Evolutionary conservation across 2,329 filamentous ascomycete species (phyloP).

Genomic region (Periconia digitata): DNA sequence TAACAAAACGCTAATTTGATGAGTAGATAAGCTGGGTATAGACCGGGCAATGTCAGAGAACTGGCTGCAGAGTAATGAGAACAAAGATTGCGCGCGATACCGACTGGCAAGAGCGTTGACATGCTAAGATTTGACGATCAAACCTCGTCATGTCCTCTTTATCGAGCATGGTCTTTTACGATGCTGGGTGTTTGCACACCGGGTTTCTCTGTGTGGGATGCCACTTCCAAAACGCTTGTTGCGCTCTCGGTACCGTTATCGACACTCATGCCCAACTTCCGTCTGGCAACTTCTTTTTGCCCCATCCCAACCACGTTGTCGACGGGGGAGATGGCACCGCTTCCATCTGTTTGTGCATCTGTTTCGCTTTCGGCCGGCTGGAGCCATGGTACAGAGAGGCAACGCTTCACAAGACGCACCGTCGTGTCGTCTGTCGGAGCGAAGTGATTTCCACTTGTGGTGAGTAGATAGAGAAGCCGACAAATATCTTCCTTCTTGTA

Average conservation of each 20-base stretch:
- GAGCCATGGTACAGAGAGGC: slow-evolving; percentile 72
- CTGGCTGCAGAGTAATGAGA: no score
- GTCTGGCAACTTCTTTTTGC: slow-evolving; percentile 41
- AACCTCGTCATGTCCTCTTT: neutral
- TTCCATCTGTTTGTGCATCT: slow-evolving; percentile 20
- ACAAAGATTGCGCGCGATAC: no score
- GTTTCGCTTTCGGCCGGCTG: slow-evolving; percentile 17
- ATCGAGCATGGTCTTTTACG: slow-evolving; percentile 20
- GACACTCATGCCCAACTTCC: slow-evolving; percentile 44
- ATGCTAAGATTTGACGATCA: neutral
- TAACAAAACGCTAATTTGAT: neutral
- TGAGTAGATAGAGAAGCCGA: slow-evolving; percentile 71
- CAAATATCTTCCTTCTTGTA: slow-evolving; percentile 89
- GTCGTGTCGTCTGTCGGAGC: slow-evolving; percentile 81
- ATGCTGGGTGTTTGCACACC: slow-evolving; percentile 45
- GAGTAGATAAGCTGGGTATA: no score
- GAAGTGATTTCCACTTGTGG: slow-evolving; percentile 69
- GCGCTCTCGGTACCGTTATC: slow-evolving; percentile 38
- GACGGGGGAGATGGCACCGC: slow-evolving; percentile 24
- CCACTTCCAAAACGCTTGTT: slow-evolving; percentile 44
- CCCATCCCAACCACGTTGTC: slow-evolving; percentile 29
- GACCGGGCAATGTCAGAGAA: no score
- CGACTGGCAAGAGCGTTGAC: no score
- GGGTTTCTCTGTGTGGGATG: slow-evolving; percentile 43
- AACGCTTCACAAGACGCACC: slow-evolving; percentile 73